phyloP scores from a whole-genome alignment of 2,329 filamentous ascomycete genomes.

The Aspergillus unguis region DNA sequence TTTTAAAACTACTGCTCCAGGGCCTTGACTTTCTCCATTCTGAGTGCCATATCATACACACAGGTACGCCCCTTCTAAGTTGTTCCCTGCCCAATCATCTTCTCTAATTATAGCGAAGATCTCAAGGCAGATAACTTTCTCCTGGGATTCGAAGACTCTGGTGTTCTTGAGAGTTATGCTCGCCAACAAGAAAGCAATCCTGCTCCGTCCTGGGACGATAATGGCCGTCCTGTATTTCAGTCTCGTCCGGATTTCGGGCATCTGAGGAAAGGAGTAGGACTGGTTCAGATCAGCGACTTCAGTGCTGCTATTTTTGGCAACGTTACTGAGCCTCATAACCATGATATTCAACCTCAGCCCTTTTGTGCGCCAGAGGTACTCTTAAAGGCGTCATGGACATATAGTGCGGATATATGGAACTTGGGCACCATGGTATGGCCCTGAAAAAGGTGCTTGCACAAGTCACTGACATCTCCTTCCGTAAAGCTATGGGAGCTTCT shows the following conservation, averaged over 20 bases:
- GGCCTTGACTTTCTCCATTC: conserved; percentile 42
- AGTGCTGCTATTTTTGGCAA: conserved; percentile 27
- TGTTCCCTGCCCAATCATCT: not conserved
- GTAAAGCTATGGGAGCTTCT: conserved; percentile 34
- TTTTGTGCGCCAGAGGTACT: conserved; percentile 34
- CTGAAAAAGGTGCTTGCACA: not conserved
- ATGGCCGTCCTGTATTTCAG: conserved; percentile 26
- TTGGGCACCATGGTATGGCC: conserved; percentile 25
- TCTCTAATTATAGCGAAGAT: conserved; percentile 22
- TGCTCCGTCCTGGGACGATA: conserved; percentile 19
- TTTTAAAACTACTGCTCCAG: conserved; percentile 30
- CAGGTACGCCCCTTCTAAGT: conserved; percentile 23
- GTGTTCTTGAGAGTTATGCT: conserved; percentile 23
- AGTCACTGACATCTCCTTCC: not conserved
- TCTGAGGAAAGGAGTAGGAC: conserved; percentile 19
- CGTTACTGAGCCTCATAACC: conserved; percentile 32
- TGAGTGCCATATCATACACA: conserved; percentile 41
- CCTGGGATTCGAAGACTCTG: conserved; percentile 25
- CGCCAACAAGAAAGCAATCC: conserved; percentile 24
- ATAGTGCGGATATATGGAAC: conserved; percentile 37
- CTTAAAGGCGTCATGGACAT: conserved; percentile 27
- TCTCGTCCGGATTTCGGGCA: conserved; percentile 27
- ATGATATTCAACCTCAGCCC: conserved; percentile 42
- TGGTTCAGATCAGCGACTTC: conserved; percentile 30
- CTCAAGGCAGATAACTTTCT: conserved; percentile 43